Conservation (phyloP, 176 grass and related monocot species). For the Aegilops sharonensis region DNA sequence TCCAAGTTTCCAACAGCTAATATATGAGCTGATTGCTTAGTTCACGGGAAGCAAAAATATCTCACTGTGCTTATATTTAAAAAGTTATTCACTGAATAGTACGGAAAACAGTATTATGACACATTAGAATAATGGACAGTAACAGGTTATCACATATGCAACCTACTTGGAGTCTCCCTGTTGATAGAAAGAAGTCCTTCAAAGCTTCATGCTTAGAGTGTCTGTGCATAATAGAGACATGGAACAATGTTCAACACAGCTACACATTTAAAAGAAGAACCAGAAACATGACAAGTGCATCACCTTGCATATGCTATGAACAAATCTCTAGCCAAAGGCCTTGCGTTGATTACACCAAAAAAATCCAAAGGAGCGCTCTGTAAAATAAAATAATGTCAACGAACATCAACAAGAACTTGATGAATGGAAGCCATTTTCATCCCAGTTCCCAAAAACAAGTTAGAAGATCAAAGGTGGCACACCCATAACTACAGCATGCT, state of each 20-base stretch:
- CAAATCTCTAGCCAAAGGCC: slow-evolving; percentile 94
- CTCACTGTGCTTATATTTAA: background rate
- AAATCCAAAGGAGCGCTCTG: slow-evolving; percentile 88
- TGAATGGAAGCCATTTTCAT: slow-evolving; percentile 6
- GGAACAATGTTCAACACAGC: slow-evolving; percentile 22
- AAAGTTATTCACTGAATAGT: slow-evolving; percentile 24
- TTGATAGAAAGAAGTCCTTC: slow-evolving; percentile 97
- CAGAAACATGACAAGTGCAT: background rate
- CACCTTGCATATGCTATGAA: slow-evolving; percentile 97
- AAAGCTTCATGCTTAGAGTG: slow-evolving; percentile 91
- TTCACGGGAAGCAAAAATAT: slow-evolving; percentile 25
- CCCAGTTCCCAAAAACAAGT: background rate
- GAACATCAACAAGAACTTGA: background rate
- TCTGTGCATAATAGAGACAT: slow-evolving; percentile 48
- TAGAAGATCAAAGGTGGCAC: slow-evolving; percentile 12
- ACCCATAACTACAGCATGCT: slow-evolving; percentile 14
- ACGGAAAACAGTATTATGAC: background rate
- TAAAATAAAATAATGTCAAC: slow-evolving; percentile 38
- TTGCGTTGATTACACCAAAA: slow-evolving; percentile 91
- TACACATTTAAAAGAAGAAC: slow-evolving; percentile 9
- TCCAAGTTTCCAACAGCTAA: background rate
- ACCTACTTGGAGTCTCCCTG: slow-evolving; percentile 85
- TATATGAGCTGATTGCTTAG: slow-evolving; percentile 16
- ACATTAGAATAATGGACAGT: slow-evolving; percentile 28
- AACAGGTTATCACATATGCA: slow-evolving; percentile 33